Base-by-base conservation (phyloP, 495 filamentous ascomycete species). In the Barbatosphaeria neglecta region DNA sequence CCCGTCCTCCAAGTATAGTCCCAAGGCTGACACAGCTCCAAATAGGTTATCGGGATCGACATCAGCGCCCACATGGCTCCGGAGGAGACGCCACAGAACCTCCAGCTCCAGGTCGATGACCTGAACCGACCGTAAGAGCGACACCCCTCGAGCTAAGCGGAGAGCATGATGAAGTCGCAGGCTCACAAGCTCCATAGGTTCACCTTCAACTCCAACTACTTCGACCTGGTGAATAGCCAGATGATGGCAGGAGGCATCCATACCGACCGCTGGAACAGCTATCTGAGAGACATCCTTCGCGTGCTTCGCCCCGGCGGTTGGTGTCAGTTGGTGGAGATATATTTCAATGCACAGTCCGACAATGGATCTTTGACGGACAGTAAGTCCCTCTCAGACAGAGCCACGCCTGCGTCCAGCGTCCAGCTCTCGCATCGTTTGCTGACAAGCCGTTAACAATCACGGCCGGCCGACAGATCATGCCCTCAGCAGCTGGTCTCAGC, bases 271-370 rank as follows among this genome's bases (percentile, higher is more conserved):
- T 98, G 92, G 92, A 61, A 67, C 47, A 73, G 76, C 16, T 96
- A 96, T 67, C 61, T 95, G 48, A 67, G 69, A 49, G 92, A 96
- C 53, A 84, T 95, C 15, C 56, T 70, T 28, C 67, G 75, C 38
- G 64, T 73, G 13, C 69, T 74, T 46, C 66, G 69, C 15, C 66
- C 65, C 6, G 72, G 83, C 20, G 88, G 92, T 16, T 96, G 90
- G 90, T 75, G 87, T 43, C 92, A 98, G 59, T 82, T 96, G 76
- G 75, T 85, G 22, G 92, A 98, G 59, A 76, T 88, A 49, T 89
- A 94, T 55, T 83, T 80, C 62, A 89, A 86, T 50, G 79, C 86
- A 23, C 90, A 96, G 58, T 95, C 88, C 2, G 84, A 94, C 54
- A 95, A 88, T 52, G 92, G 92, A 22, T 81, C 78, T 7, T 73